phyloP scores from a whole-genome alignment of 1,139 yeast species.

The Pichia sp. region DNA sequence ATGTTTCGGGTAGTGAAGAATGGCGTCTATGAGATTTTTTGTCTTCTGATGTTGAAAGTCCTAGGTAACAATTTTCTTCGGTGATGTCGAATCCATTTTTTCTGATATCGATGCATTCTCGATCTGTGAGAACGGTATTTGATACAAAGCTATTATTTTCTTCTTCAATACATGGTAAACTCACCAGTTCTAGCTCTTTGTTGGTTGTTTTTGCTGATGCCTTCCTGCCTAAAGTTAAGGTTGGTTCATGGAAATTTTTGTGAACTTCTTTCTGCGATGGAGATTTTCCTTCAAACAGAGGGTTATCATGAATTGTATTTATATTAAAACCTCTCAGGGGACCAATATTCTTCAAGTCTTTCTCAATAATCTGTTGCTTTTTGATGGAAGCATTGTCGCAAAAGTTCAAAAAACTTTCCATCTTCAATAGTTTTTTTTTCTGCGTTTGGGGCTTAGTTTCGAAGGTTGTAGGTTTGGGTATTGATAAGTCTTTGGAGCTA shows the following conservation, averaged over 20 bases:
- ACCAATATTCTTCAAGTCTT: constrained; percentile 7
- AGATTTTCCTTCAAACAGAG: constrained; percentile 2
- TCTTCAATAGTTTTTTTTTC: constrained; percentile 24
- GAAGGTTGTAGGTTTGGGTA: not conserved
- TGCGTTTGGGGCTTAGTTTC: not conserved
- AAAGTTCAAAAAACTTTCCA: constrained; percentile 30
- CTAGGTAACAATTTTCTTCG: not conserved
- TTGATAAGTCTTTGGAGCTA: not conserved
- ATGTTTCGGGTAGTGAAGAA: constrained; percentile 26
- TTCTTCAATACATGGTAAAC: constrained; percentile 18
- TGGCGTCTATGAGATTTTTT: constrained; percentile 19
- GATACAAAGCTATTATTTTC: constrained; percentile 4
- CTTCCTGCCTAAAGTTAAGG: not conserved
- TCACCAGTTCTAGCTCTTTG: constrained; percentile 11
- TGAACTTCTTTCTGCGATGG: not conserved
- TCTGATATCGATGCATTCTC: not conserved
- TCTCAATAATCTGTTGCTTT: not conserved
- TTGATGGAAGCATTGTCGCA: not conserved
- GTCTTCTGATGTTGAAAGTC: not conserved
- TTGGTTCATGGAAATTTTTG: not conserved
- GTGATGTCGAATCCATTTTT: not conserved
- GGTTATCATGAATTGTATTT: constrained; percentile 11
- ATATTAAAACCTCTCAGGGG: constrained; percentile 25
- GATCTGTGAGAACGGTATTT: too few relatives aligned
- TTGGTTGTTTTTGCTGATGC: not conserved